Evolutionary conservation across 75 land plant species (phyloP).

Genomic region (Pinus taeda): DNA sequence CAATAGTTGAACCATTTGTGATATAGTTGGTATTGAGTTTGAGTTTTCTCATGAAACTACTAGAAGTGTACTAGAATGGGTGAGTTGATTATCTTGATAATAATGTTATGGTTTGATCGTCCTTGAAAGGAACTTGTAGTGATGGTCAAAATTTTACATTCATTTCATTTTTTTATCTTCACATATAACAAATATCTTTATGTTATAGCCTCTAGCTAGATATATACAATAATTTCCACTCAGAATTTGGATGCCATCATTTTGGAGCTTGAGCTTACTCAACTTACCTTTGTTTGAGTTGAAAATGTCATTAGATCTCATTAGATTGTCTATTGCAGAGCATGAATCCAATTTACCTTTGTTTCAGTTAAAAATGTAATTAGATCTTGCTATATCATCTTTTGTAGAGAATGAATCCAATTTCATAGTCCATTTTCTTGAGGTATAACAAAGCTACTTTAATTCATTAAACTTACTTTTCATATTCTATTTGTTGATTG

Average conservation of each 20-base stretch:
- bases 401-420: neutral
- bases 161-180: no score
- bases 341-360: neutral
- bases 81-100: neutral
- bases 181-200: no score
- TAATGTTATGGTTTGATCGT: neutral
- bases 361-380: neutral
- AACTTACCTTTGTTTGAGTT: neutral
- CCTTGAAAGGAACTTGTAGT: neutral
- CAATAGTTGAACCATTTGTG: no score
- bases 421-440: neutral
- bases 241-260: neutral
- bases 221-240: neutral
- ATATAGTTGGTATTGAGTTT: neutral
- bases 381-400: neutral
- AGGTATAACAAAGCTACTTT: neutral
- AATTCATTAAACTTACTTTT: neutral
- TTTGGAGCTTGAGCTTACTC: neutral
- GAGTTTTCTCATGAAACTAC: neutral
- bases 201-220: no score
- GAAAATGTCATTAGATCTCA: neutral
- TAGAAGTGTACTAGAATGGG: neutral
- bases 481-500: neutral
- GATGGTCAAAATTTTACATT: neutral
- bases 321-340: neutral